These are phyloP conservation scores for Russula brevipes DNA, from an alignment of 768 basidiomycete species.

Conservation along the genomic window DNA sequence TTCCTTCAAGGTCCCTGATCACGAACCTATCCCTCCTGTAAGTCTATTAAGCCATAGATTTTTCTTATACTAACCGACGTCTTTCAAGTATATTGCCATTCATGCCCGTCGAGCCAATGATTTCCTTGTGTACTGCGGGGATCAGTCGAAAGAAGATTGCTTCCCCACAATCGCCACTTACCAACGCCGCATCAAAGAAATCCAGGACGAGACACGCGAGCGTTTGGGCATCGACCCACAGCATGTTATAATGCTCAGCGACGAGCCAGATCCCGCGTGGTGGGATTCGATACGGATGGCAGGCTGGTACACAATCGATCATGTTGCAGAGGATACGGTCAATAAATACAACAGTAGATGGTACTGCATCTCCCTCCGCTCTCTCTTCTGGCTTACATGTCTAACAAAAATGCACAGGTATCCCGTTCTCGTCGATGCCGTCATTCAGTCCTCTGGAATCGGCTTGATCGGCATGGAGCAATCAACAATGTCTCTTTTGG, in stretches of 20 bases:
- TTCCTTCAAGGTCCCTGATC: slow-evolving; percentile 28
- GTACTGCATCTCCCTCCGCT: slow-evolving; percentile 24
- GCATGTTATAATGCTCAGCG: slow-evolving; percentile 40
- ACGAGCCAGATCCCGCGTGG: slow-evolving; percentile 39
- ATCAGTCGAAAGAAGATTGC: slow-evolving; percentile 33
- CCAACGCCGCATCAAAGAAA: slow-evolving; percentile 30
- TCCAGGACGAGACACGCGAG: slow-evolving; percentile 35
- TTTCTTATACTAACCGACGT: background rate
- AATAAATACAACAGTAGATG: slow-evolving; percentile 34
- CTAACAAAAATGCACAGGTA: slow-evolving; percentile 43
- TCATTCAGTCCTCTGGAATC: slow-evolving; percentile 58
- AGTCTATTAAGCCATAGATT: slow-evolving; percentile 16
- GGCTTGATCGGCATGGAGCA: slow-evolving; percentile 70
- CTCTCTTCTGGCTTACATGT: background rate
- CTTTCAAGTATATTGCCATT: slow-evolving; percentile 17
- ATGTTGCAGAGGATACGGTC: slow-evolving; percentile 32
- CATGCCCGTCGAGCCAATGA: slow-evolving; percentile 18
- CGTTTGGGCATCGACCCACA: slow-evolving; percentile 32
- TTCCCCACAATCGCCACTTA: slow-evolving; percentile 36
- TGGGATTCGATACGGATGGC: slow-evolving; percentile 34
- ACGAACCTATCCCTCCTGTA: slow-evolving; percentile 33
- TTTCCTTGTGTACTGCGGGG: slow-evolving; percentile 32
- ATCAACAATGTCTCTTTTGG: slow-evolving; percentile 67
- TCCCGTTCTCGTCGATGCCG: slow-evolving; percentile 67
- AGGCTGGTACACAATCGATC: slow-evolving; percentile 38